A percentile compares a stretch with the other conserved stretches of the same genome.
These are phyloP conservation scores for Colletotrichum sp. DNA, from an alignment of 2,329 filamentous ascomycete genomes.

Conservation along the genomic window DNA sequence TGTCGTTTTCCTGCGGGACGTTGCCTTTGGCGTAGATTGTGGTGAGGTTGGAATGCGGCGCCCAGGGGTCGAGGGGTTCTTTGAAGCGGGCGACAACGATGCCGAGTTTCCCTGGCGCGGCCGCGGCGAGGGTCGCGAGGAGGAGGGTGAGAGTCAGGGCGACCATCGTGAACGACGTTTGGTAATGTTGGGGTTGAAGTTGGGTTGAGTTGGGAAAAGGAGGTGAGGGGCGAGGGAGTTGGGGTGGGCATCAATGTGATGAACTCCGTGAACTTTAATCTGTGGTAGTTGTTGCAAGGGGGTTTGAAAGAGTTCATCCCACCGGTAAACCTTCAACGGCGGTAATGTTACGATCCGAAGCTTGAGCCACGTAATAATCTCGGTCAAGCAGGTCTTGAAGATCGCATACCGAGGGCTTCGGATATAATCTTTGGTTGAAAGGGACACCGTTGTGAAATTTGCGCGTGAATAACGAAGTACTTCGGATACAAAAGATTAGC, in stretches of 20 bases:
- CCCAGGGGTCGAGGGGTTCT: conserved; percentile 19
- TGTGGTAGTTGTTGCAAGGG: not conserved
- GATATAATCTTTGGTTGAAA: not conserved
- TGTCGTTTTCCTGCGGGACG: conserved; percentile 14
- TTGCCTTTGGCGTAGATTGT: conserved; percentile 22
- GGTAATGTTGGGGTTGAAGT: not conserved
- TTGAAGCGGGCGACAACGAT: conserved; percentile 19
- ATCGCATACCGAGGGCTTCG: not conserved
- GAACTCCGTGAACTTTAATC: not conserved
- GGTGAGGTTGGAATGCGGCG: not conserved
- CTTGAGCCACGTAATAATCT: not conserved
- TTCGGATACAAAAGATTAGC: too few relatives aligned
- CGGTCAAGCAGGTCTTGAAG: accelerated
- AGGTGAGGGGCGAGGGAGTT: not conserved
- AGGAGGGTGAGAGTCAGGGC: not conserved
- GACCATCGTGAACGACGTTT: not conserved
- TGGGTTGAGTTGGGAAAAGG: not conserved
- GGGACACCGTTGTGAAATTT: too few relatives aligned
- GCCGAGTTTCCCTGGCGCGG: not conserved
- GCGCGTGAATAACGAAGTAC: too few relatives aligned
- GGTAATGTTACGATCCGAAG: not conserved
- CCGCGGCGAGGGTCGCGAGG: not conserved
- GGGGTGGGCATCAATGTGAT: not conserved
- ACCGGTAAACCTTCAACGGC: not conserved
- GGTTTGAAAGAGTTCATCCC: not conserved